phyloP scores from a whole-genome alignment of 2,329 filamentous ascomycete species.

The Tolypocladium ophioglossoides region DNA sequence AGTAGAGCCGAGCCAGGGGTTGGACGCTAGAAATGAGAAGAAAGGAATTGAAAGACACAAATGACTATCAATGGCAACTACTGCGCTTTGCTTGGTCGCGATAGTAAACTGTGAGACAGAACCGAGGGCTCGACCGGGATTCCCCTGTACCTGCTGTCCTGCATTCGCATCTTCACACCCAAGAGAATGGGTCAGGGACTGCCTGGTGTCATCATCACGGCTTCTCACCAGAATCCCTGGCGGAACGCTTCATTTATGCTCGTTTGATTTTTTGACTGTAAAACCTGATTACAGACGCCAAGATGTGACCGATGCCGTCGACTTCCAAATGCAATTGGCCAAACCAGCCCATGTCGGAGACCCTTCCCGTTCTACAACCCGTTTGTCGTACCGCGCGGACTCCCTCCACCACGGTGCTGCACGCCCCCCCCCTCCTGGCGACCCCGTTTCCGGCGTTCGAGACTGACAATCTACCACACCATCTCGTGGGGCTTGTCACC shows the following conservation, averaged over 20 bases:
- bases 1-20: background rate
- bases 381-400: constrained; percentile 5
- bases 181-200: background rate
- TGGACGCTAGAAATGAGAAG: background rate
- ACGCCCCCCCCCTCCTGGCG: background rate
- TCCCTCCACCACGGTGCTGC: constrained; percentile 3
- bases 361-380: constrained; percentile 35
- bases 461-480: constrained; percentile 68
- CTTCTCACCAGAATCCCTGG: constrained; percentile 17
- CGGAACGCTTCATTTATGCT: constrained; percentile 23
- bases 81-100: background rate
- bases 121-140: background rate
- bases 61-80: background rate
- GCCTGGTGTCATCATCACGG: constrained; percentile 16
- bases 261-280: constrained; percentile 45
- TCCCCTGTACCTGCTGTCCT: background rate
- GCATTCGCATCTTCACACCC: background rate
- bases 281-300: constrained; percentile 58
- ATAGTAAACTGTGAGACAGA: background rate
- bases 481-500: constrained; percentile 99
- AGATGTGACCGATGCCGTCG: constrained; percentile 54
- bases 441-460: background rate
- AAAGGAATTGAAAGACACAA: background rate
- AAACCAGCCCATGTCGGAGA: constrained; percentile 44
- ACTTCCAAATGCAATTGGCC: constrained; percentile 57